Base-by-base conservation (phyloP, 768 basidiomycete genomes). In the Suillus variegatus region DNA sequence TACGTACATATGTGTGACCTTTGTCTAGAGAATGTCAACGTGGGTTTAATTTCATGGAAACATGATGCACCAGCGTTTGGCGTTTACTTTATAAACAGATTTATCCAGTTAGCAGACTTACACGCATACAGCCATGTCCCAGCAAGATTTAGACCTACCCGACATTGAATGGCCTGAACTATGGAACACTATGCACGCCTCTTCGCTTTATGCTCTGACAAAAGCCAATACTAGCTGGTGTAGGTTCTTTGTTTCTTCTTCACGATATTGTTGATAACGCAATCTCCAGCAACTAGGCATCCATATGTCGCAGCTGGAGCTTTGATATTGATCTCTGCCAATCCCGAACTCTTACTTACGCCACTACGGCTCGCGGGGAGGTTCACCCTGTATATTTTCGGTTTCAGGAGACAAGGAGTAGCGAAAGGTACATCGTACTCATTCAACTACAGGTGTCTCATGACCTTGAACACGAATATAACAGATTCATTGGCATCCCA, bases 401-500 rank as follows among this genome's bases (percentile, higher is more conserved):
- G 63, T 41, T 64, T 64, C 56, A 47, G 58, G 47, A 13, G 28
- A 28, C 3, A 20, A 20, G 63, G 58, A 0, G 63, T 64, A 44
- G 63, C 44, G 60, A 61, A 8, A 64, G 60, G 63, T 64, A 61
- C 14, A 7, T 57, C 9, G n/a, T 12, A 10, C 38, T 3, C 44
- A n/a, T 8, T 25, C n/a, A 32, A 43, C 52, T 43, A 62, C 40
- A 60, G 16, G 6, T 20, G 13, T 35, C 55, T n/a, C 20, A 4
- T 35, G 13, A 6, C 13, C 14, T 18, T 20, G 12, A 43, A 22
- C 36, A 4, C 18, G 14, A 52, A 12, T 8, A 2, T 28, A 9
- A 2, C 20, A 67, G 66, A 66, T 43, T 66, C 65, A 16, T 60
- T 65, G 25, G 66, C 66, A 38, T 62, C 66, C 1, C 47, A 35